Evolutionary conservation across 208 protist genomes (phyloP).

Genomic region (Hexamita inflata): DNA sequence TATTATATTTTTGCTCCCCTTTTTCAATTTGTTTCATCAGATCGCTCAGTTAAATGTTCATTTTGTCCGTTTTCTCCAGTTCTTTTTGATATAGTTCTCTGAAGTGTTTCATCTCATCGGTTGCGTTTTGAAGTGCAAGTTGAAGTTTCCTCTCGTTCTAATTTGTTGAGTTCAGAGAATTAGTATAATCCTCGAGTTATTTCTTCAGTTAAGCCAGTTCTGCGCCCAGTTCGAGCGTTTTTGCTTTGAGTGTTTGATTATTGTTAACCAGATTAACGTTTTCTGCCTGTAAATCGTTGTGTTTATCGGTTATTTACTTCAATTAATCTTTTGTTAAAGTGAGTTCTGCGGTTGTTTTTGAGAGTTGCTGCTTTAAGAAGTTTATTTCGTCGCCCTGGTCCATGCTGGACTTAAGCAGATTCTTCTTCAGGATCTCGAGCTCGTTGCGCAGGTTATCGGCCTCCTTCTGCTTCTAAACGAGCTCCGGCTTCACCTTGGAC

Average conservation of each 20-base stretch:
- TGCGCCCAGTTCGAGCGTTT: background rate
- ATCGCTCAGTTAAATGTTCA: no score
- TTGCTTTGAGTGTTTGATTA: background rate
- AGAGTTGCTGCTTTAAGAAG: background rate
- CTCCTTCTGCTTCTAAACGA: background rate
- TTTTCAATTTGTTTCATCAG: no score
- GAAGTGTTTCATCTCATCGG: background rate
- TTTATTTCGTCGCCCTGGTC: background rate
- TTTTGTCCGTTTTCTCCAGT: no score
- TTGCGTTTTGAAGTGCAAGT: slow-evolving; percentile 17
- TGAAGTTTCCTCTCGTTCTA: slow-evolving; percentile 17
- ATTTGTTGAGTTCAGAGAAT: background rate
- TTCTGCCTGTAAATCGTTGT: background rate
- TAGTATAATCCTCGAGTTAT: background rate
- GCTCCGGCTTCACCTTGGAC: background rate
- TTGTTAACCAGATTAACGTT: background rate
- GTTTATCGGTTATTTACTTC: slow-evolving; percentile 9
- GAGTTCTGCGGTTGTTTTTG: background rate
- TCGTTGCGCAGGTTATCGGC: background rate
- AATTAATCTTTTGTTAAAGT: background rate
- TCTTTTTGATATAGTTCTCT: no score
- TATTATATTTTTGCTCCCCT: no score
- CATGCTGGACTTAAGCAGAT: background rate
- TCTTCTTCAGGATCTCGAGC: background rate
- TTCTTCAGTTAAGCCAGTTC: background rate